Conservation (phyloP, 2,329 filamentous ascomycete genomes). For the Talaromyces marneffei region DNA sequence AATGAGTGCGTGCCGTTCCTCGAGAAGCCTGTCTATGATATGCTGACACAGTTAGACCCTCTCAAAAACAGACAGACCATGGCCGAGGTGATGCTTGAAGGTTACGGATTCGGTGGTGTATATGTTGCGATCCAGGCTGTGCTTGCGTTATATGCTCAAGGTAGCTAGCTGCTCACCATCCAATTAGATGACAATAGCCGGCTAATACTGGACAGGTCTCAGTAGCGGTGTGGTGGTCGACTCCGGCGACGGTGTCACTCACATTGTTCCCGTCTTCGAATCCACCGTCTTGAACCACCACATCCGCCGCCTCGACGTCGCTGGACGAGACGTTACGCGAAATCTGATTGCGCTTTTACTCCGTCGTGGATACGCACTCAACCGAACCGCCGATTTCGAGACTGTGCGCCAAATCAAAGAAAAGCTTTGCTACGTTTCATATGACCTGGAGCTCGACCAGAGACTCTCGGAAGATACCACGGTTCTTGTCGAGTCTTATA, state of each 20-base stretch:
- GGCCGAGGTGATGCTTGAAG: constrained; percentile 99
- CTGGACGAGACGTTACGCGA: constrained; percentile 93
- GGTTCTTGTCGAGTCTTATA: constrained; percentile 95
- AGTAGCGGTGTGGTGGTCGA: constrained; percentile 96
- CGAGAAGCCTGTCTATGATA: too few species aligned
- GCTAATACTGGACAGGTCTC: constrained; percentile 53
- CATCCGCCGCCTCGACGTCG: constrained; percentile 87
- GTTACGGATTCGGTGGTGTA: constrained; percentile 91
- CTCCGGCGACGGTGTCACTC: constrained; percentile 95
- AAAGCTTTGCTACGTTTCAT: constrained; percentile 98
- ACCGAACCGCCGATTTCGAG: constrained; percentile 97
- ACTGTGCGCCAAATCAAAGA: constrained; percentile 99
- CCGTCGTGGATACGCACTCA: constrained; percentile 90
- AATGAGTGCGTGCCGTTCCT: constrained; percentile 55
- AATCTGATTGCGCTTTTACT: constrained; percentile 94
- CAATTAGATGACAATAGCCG: neutral
- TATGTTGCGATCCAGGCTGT: constrained; percentile 98
- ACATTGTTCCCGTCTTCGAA: constrained; percentile 98
- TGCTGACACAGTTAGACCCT: constrained; percentile 57
- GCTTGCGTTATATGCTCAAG: constrained; percentile 91
- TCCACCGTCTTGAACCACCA: constrained; percentile 96
- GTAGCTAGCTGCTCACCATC: constrained; percentile 42
- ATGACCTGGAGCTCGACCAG: constrained; percentile 95
- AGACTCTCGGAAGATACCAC: constrained; percentile 95
- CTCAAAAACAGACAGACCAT: constrained; percentile 95